phyloP scores from a whole-genome alignment of 345 rosid species.

The Arabidopsis thaliana region TAIR10.1 NC_003076.8:25791501-25792000 shows the following conservation, averaged over 20 bases:
- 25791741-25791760: conserved; percentile 32
- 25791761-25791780: background rate
- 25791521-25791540: background rate
- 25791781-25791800: conserved; percentile 1
- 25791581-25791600: background rate
- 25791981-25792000: conserved; percentile 3
- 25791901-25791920: conserved; percentile 23
- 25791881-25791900: conserved; percentile 39
- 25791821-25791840: conserved; percentile 45
- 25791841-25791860: conserved; percentile 38
- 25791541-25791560: conserved; percentile 4
- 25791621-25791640: background rate
- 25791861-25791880: conserved; percentile 23
- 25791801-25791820: conserved; percentile 31
- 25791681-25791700: background rate
- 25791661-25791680: background rate
- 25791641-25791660: background rate
- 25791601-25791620: background rate
- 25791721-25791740: background rate
- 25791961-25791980: conserved; percentile 1
- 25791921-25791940: conserved; percentile 1
- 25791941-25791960: conserved; percentile 34
- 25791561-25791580: background rate
- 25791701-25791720: background rate
- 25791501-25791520: background rate